Base-by-base conservation (phyloP, 768 basidiomycete species). In the Lentinula sp. region DNA sequence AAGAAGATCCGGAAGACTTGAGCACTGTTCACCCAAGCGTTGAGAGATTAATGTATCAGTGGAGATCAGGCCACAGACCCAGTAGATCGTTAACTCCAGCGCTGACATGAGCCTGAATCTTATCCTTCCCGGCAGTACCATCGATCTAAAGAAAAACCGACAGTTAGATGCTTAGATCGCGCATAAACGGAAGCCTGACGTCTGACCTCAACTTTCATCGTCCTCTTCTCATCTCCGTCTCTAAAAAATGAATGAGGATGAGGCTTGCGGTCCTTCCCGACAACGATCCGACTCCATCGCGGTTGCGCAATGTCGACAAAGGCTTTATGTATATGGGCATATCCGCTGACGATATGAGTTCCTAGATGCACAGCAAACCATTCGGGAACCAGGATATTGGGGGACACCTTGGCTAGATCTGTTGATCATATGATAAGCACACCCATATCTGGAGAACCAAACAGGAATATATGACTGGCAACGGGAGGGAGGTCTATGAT, bases 361-460 rank as follows among this genome's bases (percentile, higher is more conserved):
- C 84, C 95, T 9, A 98, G 78, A 66, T 98, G 93, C 8, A 96
- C 77, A 0, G 90, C 95, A 68, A 98, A 98, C 54, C 83, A 80
- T 67, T 95, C 92, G 0, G 94, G 87, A 46, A 80, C 78, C 51
- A 97, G 83, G 60, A 97, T 82, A 67, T 97, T 82, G 3, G 94
- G 93, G 0, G 95, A 96, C 12, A 85, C 81, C 74, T 98, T 98
- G 28, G 95, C 93, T 18, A 95, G 75, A 65, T 90, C 90, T 91
- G 59, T 12, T 43, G 39, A 43, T 43, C 23, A 33, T 56, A 43
- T 23, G 55, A 56, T 56, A 23, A 23, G 23, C 23, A 23, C 23
- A 23, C 23, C 23, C 3, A 3, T 23, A 23, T 23, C 23, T 23
- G 23, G 23, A 3, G 23, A 23, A 23, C 23, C 23, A 23, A 23